phyloP scores from a whole-genome alignment of 345 rosid genomes.

The Hevea brasiliensis region DNA sequence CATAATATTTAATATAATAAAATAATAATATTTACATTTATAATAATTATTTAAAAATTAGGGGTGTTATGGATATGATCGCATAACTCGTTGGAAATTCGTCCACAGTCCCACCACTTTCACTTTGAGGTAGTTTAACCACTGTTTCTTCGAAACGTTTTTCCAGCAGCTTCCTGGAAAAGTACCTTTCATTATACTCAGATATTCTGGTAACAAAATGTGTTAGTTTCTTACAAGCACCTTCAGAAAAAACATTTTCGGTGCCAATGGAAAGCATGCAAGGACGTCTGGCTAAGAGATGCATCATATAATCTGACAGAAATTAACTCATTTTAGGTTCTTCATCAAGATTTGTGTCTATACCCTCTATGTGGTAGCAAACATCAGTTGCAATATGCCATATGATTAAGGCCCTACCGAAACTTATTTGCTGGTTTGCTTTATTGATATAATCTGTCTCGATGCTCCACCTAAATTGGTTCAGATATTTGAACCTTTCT shows the following conservation, averaged over 20 bases:
- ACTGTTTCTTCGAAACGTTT: background rate
- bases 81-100: no score
- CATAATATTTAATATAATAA: no score
- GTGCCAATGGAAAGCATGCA: conserved; percentile 7
- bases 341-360: no score
- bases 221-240: background rate
- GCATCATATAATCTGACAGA: conserved; percentile 26
- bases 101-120: background rate
- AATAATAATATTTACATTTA: no score
- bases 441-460: conserved; percentile 8
- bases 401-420: conserved; percentile 21
- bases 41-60: no score
- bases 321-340: background rate
- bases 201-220: background rate
- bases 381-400: conserved; percentile 34
- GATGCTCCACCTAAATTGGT: conserved; percentile 19
- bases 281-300: conserved; percentile 13
- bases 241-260: background rate
- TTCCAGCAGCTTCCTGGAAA: background rate
- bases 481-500: background rate
- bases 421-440: conserved; percentile 21
- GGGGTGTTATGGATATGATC: no score
- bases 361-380: background rate
- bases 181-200: background rate
- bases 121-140: no score